phyloP scores from a whole-genome alignment of 345 rosid genomes.

The Anastatica hierochuntica region DNA sequence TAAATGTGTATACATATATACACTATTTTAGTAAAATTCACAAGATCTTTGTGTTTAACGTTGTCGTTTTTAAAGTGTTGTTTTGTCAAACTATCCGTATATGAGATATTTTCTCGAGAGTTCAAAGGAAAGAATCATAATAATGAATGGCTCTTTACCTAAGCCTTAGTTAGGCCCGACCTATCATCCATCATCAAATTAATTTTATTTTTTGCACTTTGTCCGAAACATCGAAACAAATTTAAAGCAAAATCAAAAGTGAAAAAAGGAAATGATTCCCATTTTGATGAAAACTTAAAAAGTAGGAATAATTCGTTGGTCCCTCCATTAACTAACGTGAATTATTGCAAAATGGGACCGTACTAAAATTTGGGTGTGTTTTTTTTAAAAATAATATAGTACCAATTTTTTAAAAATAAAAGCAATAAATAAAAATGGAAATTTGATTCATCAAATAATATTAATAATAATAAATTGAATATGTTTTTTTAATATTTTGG shows the following conservation, averaged over 20 bases:
- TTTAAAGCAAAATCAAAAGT: conserved; percentile 11
- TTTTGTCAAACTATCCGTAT: not conserved
- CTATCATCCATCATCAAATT: conserved; percentile 5
- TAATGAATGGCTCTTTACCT: not conserved
- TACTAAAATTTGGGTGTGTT: conserved; percentile 21
- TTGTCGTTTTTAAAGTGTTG: not conserved
- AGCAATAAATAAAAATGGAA: not conserved
- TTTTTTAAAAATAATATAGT: conserved; percentile 2
- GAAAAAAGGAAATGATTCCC: conserved; percentile 18
- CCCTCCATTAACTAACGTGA: conserved; percentile 27
- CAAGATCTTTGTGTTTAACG: not conserved
- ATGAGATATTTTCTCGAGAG: conserved; percentile 1
- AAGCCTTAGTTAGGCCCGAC: conserved; percentile 22
- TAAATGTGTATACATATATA: too few relatives aligned
- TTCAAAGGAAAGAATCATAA: conserved; percentile 10
- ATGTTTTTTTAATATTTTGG: too few relatives aligned
- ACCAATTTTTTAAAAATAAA: not conserved
- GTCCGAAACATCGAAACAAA: conserved; percentile 27
- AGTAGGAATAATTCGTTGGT: conserved; percentile 23
- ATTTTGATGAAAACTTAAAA: conserved; percentile 22
- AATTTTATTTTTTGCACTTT: not conserved
- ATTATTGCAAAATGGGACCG: conserved; percentile 30
- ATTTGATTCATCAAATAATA: too few relatives aligned
- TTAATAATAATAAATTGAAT: too few relatives aligned
- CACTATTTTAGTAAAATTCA: conserved; percentile 4